phyloP scores from a whole-genome alignment of 768 basidiomycete species.

The Phaffia australis region DNA sequence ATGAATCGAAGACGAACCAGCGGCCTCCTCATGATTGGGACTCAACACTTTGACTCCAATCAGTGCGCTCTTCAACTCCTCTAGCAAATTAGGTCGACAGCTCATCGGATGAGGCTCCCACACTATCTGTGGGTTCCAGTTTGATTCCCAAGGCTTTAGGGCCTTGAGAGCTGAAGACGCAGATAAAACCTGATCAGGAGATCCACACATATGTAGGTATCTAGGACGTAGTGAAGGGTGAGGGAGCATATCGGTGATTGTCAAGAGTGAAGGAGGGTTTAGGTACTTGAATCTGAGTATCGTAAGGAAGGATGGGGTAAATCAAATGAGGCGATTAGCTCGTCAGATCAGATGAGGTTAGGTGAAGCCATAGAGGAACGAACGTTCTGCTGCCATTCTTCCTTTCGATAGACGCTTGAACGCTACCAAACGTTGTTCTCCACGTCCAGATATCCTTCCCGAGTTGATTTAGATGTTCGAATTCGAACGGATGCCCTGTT shows the following conservation, averaged over 20 bases:
- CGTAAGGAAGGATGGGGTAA: background rate
- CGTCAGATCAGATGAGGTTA: background rate
- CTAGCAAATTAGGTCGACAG: slow-evolving; percentile 6
- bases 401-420: slow-evolving; percentile 6
- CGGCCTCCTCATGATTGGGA: slow-evolving; percentile 19
- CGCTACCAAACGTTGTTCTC: background rate
- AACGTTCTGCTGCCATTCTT: background rate
- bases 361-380: background rate
- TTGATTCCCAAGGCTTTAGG: background rate
- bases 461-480: background rate
- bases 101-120: slow-evolving; percentile 19
- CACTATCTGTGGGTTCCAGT: slow-evolving; percentile 7
- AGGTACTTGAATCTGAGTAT: slow-evolving; percentile 2
- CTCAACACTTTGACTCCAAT: slow-evolving; percentile 2
- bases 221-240: background rate
- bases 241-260: background rate
- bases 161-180: slow-evolving; percentile 1
- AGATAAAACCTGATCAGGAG: slow-evolving; percentile 2
- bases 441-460: slow-evolving; percentile 13
- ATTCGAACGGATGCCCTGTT: background rate
- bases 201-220: slow-evolving; percentile 14
- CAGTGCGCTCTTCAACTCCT: slow-evolving; percentile 4
- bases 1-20: slow-evolving; percentile 13
- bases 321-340: background rate
- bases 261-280: slow-evolving; percentile 4